These are phyloP conservation scores for Trametes cinnabarina DNA, from an alignment of 768 basidiomycete species.

Conservation along the genomic window DNA sequence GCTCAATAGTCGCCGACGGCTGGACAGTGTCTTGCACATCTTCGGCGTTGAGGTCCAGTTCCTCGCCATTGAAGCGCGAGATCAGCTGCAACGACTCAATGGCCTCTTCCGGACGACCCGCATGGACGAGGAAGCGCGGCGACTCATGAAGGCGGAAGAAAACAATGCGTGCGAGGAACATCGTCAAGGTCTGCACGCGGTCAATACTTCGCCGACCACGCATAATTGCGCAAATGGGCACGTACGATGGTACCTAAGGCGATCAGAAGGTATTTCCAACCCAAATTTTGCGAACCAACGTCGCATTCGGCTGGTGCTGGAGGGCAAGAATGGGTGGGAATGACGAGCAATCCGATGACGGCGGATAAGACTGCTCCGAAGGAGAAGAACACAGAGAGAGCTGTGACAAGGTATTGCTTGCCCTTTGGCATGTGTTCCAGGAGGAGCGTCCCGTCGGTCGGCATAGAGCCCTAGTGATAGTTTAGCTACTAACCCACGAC, in stretches of 20 bases:
- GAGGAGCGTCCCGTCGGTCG: constrained; percentile 91
- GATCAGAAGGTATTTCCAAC: constrained; percentile 86
- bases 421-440: constrained; percentile 90
- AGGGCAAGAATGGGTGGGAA: constrained; percentile 76
- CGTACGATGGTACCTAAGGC: constrained; percentile 80
- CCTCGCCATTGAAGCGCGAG: constrained; percentile 79
- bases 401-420: constrained; percentile 91
- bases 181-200: constrained; percentile 65
- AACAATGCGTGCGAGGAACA: constrained; percentile 84
- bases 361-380: constrained; percentile 87
- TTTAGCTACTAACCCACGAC: background rate
- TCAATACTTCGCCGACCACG: constrained; percentile 8
- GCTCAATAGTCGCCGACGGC: background rate
- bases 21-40: constrained; percentile 59
- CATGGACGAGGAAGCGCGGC: constrained; percentile 88
- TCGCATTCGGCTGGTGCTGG: constrained; percentile 52
- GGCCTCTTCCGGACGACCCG: constrained; percentile 82
- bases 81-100: constrained; percentile 81
- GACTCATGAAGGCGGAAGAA: constrained; percentile 95
- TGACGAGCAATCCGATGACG: constrained; percentile 70
- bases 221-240: constrained; percentile 21
- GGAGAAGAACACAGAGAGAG: constrained; percentile 93
- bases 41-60: constrained; percentile 60
- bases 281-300: constrained; percentile 66
- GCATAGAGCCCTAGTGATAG: constrained; percentile 78